Conservation (phyloP, 805 yeast genomes). For the Nakazawaea siamensis region DNA sequence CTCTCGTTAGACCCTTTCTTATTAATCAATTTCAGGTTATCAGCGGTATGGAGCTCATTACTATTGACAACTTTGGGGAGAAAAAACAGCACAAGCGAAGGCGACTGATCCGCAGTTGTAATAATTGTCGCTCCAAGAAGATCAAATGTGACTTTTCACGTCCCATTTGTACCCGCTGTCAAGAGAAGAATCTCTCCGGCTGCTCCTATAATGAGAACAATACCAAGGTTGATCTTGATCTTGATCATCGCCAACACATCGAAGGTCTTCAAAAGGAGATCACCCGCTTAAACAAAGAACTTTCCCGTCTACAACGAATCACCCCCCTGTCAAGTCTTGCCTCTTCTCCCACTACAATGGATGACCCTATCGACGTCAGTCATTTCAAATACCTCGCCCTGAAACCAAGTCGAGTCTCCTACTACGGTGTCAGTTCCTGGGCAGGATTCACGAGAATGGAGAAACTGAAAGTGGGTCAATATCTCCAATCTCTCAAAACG, state of each 20-base stretch:
- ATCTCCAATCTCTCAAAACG: not conserved
- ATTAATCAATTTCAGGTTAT: no score
- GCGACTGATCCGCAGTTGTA: constrained; percentile 5
- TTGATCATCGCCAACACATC: no score
- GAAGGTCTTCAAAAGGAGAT: no score
- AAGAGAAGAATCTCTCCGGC: not conserved
- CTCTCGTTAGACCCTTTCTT: no score
- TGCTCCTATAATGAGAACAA: not conserved
- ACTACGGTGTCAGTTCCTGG: not conserved
- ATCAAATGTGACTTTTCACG: constrained; percentile 7
- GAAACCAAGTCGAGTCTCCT: not conserved
- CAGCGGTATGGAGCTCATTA: not conserved
- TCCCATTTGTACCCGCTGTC: constrained; percentile 5
- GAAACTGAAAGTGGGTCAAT: not conserved
- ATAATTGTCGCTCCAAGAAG: constrained; percentile 7
- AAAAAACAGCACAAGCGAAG: constrained; percentile 1
- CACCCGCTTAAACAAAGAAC: no score
- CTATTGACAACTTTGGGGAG: not conserved
- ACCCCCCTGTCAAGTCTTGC: no score
- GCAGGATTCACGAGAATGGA: not conserved
- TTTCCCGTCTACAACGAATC: no score
- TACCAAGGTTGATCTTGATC: not conserved
- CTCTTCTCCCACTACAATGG: no score
- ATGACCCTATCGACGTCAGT: no score
- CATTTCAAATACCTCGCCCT: not conserved